Evolutionary conservation across 305 asterid species (phyloP), one percentile per base, ranked within the genome.

Genomic region (Fraxinus latifolia): DNA sequence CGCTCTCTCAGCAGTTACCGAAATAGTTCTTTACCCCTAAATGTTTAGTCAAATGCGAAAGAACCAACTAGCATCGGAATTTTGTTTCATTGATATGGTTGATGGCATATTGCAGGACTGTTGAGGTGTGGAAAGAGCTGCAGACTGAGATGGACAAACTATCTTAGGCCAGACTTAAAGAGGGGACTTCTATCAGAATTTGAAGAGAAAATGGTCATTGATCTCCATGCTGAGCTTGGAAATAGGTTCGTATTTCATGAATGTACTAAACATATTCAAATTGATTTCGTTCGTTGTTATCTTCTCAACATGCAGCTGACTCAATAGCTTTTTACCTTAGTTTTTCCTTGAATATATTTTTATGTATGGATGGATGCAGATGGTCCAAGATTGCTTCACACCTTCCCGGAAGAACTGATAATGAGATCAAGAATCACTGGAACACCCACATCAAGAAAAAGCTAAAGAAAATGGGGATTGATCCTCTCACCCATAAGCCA

Each of bases 321-420:
- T 47, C 21, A 47, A 1, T 47, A 3, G 60, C 60, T 14, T 47
- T 47, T 47, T 47, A 47, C 21, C 60, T 47, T 47, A 14, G 60
- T 15, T 50, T 47, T 50, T 55, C 67, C 25, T 17, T 55, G 27
- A 21, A 8, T 7, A 19, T 19, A 8, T 37, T 19, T 2, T 8
- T 23, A 21, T 17, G 12, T 8, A 7, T 60, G 32, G 12, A 21
- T 60, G 32, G 70, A 8, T 83, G 44, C 85, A 94, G 98, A 82
- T 94, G 98, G 98, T 92, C 98, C 33, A 94, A 94, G 65, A 94
- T 94, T 32, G 98, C 97, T 5, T 93, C 98, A 74, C 93, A 95
- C 70, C 92, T 95, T 9, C 97, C 97, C 0, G 97, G 97, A 76
- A 83, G 98, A 85, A 95, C 97, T 0, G 98, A 95, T 82, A 93